Evolutionary conservation across 805 yeast species (phyloP), one percentile per base, ranked within the genome.

Genomic region (Schizosaccharomyces lindneri): DNA sequence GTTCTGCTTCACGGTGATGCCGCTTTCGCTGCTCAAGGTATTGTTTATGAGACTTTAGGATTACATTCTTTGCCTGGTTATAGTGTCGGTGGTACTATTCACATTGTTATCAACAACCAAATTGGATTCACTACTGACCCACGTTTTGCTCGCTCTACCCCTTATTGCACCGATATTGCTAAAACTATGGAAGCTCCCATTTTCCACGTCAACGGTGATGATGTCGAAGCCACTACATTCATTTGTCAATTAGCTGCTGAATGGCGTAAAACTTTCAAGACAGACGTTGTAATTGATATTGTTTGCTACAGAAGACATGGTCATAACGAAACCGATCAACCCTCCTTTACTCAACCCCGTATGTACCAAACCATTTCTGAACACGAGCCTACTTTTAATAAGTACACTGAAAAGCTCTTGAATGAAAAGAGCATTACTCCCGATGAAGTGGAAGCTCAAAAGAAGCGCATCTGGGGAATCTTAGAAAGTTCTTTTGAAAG

Each of bases 51-150:
- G 78, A 90, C 98, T 62, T 83, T 90, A 85, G 97, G 97, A 63
- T 85, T 93, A 76, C 80, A 86, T 68, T 81, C 82, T 68, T 79
- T 93, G 71, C 96, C 96, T 67, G 95, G 93, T 67, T 93, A 86
- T 77, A 81, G 95, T 61, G 89, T 97, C 60, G 99, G 99, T 77
- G 99, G 99, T 79, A 88, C 97, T 61, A 78, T 93, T 67, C 98
- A 93, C 75, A 81, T 93, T 66, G 89, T 93, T 70, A 88, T 93
- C 66, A 93, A 93, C 76, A 93, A 93, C 78, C 99, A 93, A 80
- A 90, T 93, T 73, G 99, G 99, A 74, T 93, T 93, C 81, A 93
- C 99, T 66, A 93, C 99, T 61, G 97, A 93, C 73, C 99, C 99
- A 67, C 81, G 95, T 77, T 84, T 84, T 69, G 88, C 97, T 46